Conservation (phyloP, 768 basidiomycete genomes). For the Trametes cinnabarina region DNA sequence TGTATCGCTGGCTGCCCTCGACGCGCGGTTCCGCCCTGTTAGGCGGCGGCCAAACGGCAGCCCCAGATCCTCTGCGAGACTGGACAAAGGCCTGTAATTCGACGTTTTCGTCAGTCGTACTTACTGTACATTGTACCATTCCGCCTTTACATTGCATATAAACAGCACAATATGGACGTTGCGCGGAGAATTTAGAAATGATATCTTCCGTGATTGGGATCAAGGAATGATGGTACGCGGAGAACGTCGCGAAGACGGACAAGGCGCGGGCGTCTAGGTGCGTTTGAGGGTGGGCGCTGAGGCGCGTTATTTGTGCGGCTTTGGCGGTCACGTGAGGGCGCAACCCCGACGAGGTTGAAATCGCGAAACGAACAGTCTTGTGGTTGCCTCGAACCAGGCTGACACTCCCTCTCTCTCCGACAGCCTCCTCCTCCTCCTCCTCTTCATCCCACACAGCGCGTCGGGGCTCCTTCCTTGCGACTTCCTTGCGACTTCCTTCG, state of each 20-base stretch:
- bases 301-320: slow-evolving; percentile 31
- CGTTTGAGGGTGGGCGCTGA: slow-evolving; percentile 12
- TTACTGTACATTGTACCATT: not conserved
- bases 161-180: slow-evolving; percentile 7
- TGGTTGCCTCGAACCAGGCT: slow-evolving; percentile 34
- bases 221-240: slow-evolving; percentile 19
- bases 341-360: slow-evolving; percentile 29
- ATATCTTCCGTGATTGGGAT: slow-evolving; percentile 15
- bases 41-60: too few species aligned
- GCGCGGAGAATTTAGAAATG: not conserved
- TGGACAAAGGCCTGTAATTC: not conserved
- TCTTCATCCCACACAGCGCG: slow-evolving; percentile 28
- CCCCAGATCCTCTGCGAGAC: not conserved
- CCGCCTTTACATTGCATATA: not conserved
- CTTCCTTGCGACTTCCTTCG: slow-evolving; percentile 31
- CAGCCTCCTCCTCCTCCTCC: slow-evolving; percentile 19
- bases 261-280: not conserved
- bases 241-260: slow-evolving; percentile 3
- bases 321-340: slow-evolving; percentile 37
- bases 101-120: not conserved
- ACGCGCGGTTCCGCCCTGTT: not conserved
- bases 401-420: slow-evolving; percentile 30
- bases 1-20: slow-evolving; percentile 8
- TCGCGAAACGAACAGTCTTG: slow-evolving; percentile 28
- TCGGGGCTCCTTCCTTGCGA: slow-evolving; percentile 28